phyloP scores from a whole-genome alignment of 192 early-diverging fungal species.

The Coemansia sp. region DNA sequence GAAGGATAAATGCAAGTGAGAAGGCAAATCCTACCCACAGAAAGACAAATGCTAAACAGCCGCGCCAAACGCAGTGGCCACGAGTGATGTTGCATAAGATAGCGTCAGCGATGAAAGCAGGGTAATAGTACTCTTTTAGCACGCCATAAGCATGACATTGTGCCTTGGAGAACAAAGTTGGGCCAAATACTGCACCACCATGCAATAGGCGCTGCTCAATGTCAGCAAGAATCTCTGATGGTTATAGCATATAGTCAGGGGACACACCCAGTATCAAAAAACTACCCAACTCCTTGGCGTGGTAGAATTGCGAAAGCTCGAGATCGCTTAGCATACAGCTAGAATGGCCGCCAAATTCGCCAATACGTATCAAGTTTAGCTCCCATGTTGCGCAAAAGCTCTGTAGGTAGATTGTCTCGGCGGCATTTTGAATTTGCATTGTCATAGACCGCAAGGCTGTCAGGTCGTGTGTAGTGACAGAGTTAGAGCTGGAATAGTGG shows the following conservation, averaged over 20 bases:
- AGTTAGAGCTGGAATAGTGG: constrained; percentile 23
- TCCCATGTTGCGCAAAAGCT: constrained; percentile 48
- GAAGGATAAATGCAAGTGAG: constrained; percentile 39
- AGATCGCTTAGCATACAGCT: constrained; percentile 7
- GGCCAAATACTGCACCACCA: constrained; percentile 39
- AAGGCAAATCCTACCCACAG: constrained; percentile 51
- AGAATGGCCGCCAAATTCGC: constrained; percentile 12
- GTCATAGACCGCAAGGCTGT: constrained; percentile 29
- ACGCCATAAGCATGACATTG: constrained; percentile 43
- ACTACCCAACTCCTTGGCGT: constrained; percentile 19
- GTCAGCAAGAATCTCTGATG: constrained; percentile 44
- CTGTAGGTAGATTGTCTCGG: constrained; percentile 43
- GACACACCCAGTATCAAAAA: constrained; percentile 4
- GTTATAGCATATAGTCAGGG: constrained; percentile 51
- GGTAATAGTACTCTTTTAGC: constrained; percentile 48
- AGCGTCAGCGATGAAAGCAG: constrained; percentile 42
- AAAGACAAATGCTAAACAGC: constrained; percentile 36
- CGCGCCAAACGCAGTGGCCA: constrained; percentile 47
- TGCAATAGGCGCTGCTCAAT: constrained; percentile 42
- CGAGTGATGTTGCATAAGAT: constrained; percentile 45
- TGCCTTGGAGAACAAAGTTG: constrained; percentile 35
- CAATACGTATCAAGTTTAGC: constrained; percentile 24
- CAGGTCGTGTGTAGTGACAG: constrained; percentile 18
- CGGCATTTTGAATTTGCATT: constrained; percentile 48
- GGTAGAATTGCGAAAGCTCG: constrained; percentile 5